These are phyloP conservation scores for Fusarium sp. DNA, from an alignment of 2,329 filamentous ascomycete species.

Conservation along the genomic window DNA sequence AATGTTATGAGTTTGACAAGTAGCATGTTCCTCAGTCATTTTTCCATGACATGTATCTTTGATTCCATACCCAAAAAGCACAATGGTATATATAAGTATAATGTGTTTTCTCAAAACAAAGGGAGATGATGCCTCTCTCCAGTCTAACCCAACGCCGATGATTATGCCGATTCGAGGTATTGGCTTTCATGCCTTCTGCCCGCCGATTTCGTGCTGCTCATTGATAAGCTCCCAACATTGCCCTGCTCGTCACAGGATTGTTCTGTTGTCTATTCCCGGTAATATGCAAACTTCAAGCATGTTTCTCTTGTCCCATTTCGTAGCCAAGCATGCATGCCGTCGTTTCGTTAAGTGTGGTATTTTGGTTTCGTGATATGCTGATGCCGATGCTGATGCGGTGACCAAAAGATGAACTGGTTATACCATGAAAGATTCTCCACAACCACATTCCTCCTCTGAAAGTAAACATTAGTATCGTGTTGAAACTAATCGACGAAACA, in stretches of 20 bases:
- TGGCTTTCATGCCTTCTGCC: conserved; percentile 10
- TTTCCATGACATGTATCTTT: conserved; percentile 11
- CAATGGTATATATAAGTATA: conserved; percentile 24
- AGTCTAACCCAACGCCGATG: conserved; percentile 47
- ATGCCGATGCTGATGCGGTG: background rate
- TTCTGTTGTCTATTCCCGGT: background rate
- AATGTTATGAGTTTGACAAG: background rate
- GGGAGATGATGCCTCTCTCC: conserved; percentile 30
- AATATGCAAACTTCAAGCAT: background rate
- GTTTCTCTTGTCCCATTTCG: background rate
- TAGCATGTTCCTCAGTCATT: background rate
- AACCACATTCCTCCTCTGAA: conserved; percentile 93
- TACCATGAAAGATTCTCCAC: conserved; percentile 96
- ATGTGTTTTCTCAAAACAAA: conserved; percentile 24
- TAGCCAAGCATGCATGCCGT: conserved; percentile 28
- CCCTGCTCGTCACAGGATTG: background rate
- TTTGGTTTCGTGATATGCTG: conserved; percentile 3
- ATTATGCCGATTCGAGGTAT: conserved; percentile 36
- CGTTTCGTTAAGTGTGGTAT: conserved; percentile 21
- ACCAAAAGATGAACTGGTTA: conserved; percentile 46
- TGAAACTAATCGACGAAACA: background rate
- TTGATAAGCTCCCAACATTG: conserved; percentile 2
- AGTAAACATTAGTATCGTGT: conserved; percentile 48
- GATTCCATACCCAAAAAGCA: conserved; percentile 5
- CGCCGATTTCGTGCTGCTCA: conserved; percentile 25